Conservation (phyloP, 2,329 filamentous ascomycete species). For the Apiospora malaysiana region DNA sequence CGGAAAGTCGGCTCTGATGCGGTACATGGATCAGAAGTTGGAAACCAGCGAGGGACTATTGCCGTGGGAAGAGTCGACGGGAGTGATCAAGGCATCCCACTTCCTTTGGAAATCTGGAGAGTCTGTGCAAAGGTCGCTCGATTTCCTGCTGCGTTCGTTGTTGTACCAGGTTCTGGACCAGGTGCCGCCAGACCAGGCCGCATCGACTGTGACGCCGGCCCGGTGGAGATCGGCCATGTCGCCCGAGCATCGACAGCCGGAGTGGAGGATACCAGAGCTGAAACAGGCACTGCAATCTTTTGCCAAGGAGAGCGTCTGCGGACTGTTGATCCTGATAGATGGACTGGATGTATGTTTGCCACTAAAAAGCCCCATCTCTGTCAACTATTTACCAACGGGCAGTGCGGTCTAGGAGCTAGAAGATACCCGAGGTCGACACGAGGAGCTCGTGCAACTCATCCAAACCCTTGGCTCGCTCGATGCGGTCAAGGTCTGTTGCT, state of each 20-base stretch:
- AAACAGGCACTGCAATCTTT: background rate
- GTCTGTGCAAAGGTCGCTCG: background rate
- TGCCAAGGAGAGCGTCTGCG: background rate
- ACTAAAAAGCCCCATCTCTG: background rate
- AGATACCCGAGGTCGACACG: background rate
- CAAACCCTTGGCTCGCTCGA: background rate
- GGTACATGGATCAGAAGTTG: background rate
- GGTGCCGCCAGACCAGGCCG: background rate
- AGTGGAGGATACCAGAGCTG: background rate
- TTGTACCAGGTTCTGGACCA: background rate
- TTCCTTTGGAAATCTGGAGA: background rate
- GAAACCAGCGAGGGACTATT: background rate
- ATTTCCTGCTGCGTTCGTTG: background rate
- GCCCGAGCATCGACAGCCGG: background rate
- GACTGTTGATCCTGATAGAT: background rate
- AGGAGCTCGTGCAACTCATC: background rate
- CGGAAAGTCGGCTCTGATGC: background rate
- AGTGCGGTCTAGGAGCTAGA: background rate
- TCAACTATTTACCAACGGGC: background rate
- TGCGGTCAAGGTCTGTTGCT: background rate
- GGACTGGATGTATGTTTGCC: background rate
- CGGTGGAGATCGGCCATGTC: background rate
- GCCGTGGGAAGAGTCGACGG: background rate
- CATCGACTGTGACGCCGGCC: background rate
- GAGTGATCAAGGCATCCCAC: background rate